These are phyloP conservation scores for Sporobolomyces roseus DNA, from an alignment of 768 basidiomycete genomes.

Conservation along the genomic window DNA sequence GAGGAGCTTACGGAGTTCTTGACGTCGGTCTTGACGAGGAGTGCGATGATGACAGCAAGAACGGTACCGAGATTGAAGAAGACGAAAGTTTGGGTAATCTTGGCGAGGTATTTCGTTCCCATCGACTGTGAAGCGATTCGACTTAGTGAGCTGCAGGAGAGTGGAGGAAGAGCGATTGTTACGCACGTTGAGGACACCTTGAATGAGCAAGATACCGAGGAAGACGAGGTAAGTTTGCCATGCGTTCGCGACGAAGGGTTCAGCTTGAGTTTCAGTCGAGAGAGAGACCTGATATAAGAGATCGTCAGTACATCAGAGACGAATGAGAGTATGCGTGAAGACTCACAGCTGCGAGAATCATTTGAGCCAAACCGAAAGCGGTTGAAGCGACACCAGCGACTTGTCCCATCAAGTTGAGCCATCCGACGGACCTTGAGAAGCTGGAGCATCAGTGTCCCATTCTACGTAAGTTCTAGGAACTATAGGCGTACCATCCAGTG, in stretches of 20 bases:
- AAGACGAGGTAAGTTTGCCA: slow-evolving; percentile 77
- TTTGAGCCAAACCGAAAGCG: slow-evolving; percentile 60
- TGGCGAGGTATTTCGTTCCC: slow-evolving; percentile 62
- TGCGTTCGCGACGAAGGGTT: slow-evolving; percentile 58
- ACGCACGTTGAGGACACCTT: slow-evolving; percentile 63
- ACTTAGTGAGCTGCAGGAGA: background rate
- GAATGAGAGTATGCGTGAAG: slow-evolving; percentile 4
- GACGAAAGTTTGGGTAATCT: slow-evolving; percentile 67
- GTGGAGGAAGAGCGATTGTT: too few species aligned
- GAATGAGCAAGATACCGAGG: slow-evolving; percentile 67
- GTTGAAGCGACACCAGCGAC: slow-evolving; percentile 81
- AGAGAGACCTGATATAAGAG: slow-evolving; percentile 18
- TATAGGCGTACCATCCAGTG: slow-evolving; percentile 51
- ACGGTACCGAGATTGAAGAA: slow-evolving; percentile 83
- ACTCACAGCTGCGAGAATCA: slow-evolving; percentile 59
- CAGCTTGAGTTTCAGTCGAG: slow-evolving; percentile 49
- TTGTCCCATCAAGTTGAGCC: slow-evolving; percentile 71
- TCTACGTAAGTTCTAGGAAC: background rate
- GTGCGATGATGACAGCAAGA: slow-evolving; percentile 75
- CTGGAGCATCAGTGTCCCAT: background rate
- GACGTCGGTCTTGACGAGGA: slow-evolving; percentile 65
- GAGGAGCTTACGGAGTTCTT: slow-evolving; percentile 24
- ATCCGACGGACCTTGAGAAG: slow-evolving; percentile 47
- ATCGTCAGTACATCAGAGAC: background rate
- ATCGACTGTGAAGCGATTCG: slow-evolving; percentile 11